Base-by-base conservation (phyloP, 1,284 basidiomycete species). In the Cryptococcus sp. region DNA sequence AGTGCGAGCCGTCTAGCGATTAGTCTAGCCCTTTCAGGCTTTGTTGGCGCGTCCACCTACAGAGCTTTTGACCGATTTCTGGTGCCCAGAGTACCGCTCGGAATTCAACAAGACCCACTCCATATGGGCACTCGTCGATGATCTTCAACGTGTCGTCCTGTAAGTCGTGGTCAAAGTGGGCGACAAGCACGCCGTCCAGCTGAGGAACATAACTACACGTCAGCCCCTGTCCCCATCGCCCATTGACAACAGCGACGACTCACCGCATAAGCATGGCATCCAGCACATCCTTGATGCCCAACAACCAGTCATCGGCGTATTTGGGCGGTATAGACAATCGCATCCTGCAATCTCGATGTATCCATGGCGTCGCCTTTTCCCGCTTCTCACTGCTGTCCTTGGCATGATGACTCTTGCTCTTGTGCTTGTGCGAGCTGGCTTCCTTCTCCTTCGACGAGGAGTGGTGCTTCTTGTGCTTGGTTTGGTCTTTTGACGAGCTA, bases 191-290 rank as follows among this genome's bases (percentile, higher is more conserved):
- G 52, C 91, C 92, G 47, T 81, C 78, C 41, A 97, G 77, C 21
- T 88, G 83, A 21, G 88, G 86, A 40, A 94, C 82, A 72, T 97
- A 94, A 72, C 93, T 97, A 52, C 0, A 7, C 18, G 45, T 50
- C 40, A 48, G 40, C 28, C 24, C 19, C 18, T 28, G 24, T 21
- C 19, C 22, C n/a, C n/a, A n/a, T n/a, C n/a, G 22, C 23, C 16
- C 41, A 16, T 31, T 23, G 24, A 3, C 12, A 4, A 16, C 31
- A 31, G 24, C n/a, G 14, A 37, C 31, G 34, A 73, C 82, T 67
- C 65, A 91, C 91, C 87, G 81, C 91, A 95, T 94, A 22, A 94
- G 75, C 84, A 93, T 86, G 10, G 85, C 87, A 69, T 95, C 89
- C 24, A 97, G 75, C 79, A 90, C 83, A 72, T 97, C 90, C 61